A percentile compares a stretch with the other conserved stretches of the same genome.
Conservation (phyloP, 768 basidiomycete species). For the Cystofilobasidium capitatum region DNA sequence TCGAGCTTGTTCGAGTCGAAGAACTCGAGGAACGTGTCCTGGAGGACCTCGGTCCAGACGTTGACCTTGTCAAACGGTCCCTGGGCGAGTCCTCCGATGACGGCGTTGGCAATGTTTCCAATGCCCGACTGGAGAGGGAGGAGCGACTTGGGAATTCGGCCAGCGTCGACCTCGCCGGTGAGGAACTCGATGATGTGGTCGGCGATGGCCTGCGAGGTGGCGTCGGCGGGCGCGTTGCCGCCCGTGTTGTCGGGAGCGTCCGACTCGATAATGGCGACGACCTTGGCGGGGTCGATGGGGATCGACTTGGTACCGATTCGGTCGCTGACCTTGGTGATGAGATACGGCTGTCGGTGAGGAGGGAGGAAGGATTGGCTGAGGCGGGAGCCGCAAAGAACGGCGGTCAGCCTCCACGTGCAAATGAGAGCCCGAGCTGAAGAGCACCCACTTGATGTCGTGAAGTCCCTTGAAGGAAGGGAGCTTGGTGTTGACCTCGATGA, state of each 20-base stretch:
- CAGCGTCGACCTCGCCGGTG: slow-evolving; percentile 31
- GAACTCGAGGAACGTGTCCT: slow-evolving; percentile 38
- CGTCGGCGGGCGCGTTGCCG: slow-evolving; percentile 32
- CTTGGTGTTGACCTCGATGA: slow-evolving; percentile 37
- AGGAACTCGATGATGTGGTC: slow-evolving; percentile 34
- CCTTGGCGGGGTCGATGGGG: slow-evolving; percentile 33
- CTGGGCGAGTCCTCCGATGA: slow-evolving; percentile 18
- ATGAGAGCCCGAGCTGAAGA: background rate
- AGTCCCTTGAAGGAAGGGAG: slow-evolving; percentile 34
- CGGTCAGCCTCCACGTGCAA: background rate
- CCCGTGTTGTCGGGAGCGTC: slow-evolving; percentile 33
- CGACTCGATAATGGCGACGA: slow-evolving; percentile 34
- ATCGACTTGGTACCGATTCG: slow-evolving; percentile 33
- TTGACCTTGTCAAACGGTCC: slow-evolving; percentile 27
- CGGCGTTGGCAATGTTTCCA: slow-evolving; percentile 35
- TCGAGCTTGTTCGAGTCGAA: slow-evolving; percentile 39
- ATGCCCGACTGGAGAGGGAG: slow-evolving; percentile 35
- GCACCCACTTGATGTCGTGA: slow-evolving; percentile 32
- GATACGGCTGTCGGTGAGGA: slow-evolving; percentile 34
- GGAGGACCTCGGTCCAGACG: slow-evolving; percentile 34
- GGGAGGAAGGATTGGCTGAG: slow-evolving; percentile 30
- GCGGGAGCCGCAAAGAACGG: background rate
- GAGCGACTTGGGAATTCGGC: slow-evolving; percentile 32
- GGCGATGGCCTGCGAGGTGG: slow-evolving; percentile 29
- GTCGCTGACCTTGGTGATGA: slow-evolving; percentile 30